Evolutionary conservation across 495 filamentous ascomycete species (phyloP), one percentile per base, ranked within the genome.

Genomic region (Hyphodiscus hymeniophilus): DNA sequence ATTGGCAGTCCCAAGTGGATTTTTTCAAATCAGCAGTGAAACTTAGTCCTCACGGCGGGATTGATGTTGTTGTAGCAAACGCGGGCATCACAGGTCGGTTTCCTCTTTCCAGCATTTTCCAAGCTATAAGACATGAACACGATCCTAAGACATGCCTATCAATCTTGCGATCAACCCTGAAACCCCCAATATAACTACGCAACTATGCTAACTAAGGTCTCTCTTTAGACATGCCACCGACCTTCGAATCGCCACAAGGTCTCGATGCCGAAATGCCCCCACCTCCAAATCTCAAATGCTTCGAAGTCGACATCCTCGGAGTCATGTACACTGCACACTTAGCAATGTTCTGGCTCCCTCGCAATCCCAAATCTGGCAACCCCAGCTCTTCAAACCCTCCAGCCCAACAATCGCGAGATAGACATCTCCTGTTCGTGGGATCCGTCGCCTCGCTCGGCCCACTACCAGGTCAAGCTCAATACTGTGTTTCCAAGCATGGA

Each of bases 21-120:
- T 70, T 82, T 43, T 88, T 86, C 66, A 68, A 71, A 12, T 45
- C 54, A 35, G 71, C 76, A n/a, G 59, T 69, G n/a, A 41, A 61
- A 31, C 60, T 65, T 16, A 80, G 76, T 30, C 79, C 79, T 1
- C 63, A 75, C 30, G 69, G 72, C 7, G 57, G 64, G 1, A 67
- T 87, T 47, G 76, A 86, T 59, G 69, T 70, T 22, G 76, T 87
- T 0, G 73, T 86, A 44, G 79, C 81, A 39, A 85, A 81, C 57
- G 84, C 84, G 3, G 84, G 82, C 23, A 76, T 85, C 42, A 69
- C 75, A 23, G n/a, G n/a, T n/a, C n/a, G n/a, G n/a, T n/a, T n/a
- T n/a, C n/a, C n/a, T n/a, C n/a, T n/a, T n/a, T n/a, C n/a, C n/a
- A n/a, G n/a, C n/a, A n/a, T n/a, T n/a, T n/a, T n/a, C n/a, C n/a